Conservation (phyloP, 2,329 filamentous ascomycete genomes). For the Allantophomopsis lycopodina region DNA sequence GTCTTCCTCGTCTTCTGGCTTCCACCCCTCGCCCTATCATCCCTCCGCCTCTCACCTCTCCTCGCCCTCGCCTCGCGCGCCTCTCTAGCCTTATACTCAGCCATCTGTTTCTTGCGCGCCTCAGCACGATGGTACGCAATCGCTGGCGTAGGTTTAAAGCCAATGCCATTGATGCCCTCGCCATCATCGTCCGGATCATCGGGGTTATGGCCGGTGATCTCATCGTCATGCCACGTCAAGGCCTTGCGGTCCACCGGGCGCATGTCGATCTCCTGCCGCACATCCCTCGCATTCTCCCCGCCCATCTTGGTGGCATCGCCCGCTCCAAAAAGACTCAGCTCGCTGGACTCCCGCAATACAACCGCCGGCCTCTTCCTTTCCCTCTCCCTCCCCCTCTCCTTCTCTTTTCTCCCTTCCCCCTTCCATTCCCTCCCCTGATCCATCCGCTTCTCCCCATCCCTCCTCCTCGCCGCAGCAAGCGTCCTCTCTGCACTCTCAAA, state of each 20-base stretch:
- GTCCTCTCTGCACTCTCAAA: conserved; percentile 7
- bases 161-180: conserved; percentile 53
- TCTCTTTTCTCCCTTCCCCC: no score
- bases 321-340: not conserved
- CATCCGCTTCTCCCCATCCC: conserved; percentile 11
- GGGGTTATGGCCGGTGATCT: conserved; percentile 53
- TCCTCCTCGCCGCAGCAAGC: not conserved
- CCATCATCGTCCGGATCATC: conserved; percentile 54
- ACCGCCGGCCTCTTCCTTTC: conserved; percentile 1
- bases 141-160: conserved; percentile 49
- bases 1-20: conserved; percentile 4
- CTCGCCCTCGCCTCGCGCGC: conserved; percentile 44
- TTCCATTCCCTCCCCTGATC: not conserved
- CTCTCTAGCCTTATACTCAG: conserved; percentile 46
- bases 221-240: conserved; percentile 54
- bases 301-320: not conserved
- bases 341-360: not conserved
- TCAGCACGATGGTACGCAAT: conserved; percentile 41
- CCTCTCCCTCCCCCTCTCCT: no score
- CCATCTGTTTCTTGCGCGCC: conserved; percentile 45
- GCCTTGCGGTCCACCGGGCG: conserved; percentile 28
- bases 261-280: no score
- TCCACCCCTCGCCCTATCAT: not conserved
- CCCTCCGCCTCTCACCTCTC: conserved; percentile 35
- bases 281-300: not conserved